These are phyloP conservation scores for Toxicodendron radicans DNA, from an alignment of 345 rosid species.

Conservation along the genomic window DNA sequence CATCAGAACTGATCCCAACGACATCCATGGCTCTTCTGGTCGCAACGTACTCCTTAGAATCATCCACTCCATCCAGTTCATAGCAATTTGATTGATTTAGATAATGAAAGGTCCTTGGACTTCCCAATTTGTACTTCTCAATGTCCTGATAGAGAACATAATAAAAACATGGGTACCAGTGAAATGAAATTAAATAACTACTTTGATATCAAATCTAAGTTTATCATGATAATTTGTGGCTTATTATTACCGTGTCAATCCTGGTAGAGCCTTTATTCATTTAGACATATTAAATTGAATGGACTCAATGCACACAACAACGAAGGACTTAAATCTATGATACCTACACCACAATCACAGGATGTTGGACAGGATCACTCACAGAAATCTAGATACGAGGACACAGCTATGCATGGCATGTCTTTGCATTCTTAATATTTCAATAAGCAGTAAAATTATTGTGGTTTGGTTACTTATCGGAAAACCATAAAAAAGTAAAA, in stretches of 20 bases:
- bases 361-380: not conserved
- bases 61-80: conserved; percentile 81
- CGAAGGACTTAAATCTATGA: not conserved
- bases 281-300: not conserved
- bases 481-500: not conserved
- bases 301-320: too few species aligned
- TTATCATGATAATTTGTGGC: not conserved
- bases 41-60: conserved; percentile 69
- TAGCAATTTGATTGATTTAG: conserved; percentile 86
- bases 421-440: not conserved
- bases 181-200: not conserved
- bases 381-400: not conserved
- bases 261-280: not conserved
- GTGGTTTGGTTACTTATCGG: not conserved
- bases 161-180: conserved; percentile 2
- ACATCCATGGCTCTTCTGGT: conserved; percentile 94
- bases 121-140: conserved; percentile 75
- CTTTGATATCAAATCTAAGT: not conserved
- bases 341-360: not conserved
- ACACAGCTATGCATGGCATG: not conserved
- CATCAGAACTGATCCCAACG: conserved; percentile 76
- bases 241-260: not conserved
- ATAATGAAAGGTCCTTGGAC: conserved; percentile 83
- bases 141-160: conserved; percentile 52
- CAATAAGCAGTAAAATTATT: not conserved